Base-by-base conservation (phyloP, 495 filamentous ascomycete species). In the Aspergillus cavernicola region DNA sequence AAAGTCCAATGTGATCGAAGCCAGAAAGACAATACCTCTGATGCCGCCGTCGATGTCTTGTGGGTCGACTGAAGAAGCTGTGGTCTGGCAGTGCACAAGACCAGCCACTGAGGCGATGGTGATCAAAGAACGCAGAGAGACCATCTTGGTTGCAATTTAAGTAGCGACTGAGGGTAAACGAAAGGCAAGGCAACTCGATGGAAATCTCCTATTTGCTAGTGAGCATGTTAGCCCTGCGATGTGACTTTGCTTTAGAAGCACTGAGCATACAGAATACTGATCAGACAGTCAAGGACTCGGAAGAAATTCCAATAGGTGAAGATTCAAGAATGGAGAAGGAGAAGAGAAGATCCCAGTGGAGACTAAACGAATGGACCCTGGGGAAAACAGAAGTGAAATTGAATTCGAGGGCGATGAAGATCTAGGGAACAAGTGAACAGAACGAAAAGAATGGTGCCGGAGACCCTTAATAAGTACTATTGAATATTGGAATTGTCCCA, bases 51-150 rank as follows among this genome's bases (percentile, higher is more conserved):
- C 57, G 16, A 92, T 83, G 69, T 78, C 58, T 63, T 71, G 1
- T 19, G 85, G 83, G 54, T 90, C 75, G 52, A 95, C 83, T 40
- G 41, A 4, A 10, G 64, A 66, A 20, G 40, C 16, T 13, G 47
- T 33, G 31, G 23, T 58, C 52, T 85, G 82, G 56, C 70, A 50
- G 56, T 50, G 53, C 36, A 65, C 71, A 50, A 79, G 55, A 42
- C 66, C 59, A 31, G 56, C 60, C 15, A 64, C 49, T 13, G 69
- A 66, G 37, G 66, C 62, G 24, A 75, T 42, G 28, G 62, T 50
- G 40, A 72, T 37, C 9, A 74, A 50, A 3, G 59, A 55, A 33
- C 54, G 56, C 12, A 68, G 56, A 31, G 69, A 43, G 63, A 70
- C 64, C 35, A 56, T 69, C 37, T 48, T 49, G 24, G n/a, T 35